These are phyloP conservation scores for Parathielavia hyrcaniae DNA, from an alignment of 495 filamentous ascomycete species.

Conservation along the genomic window DNA sequence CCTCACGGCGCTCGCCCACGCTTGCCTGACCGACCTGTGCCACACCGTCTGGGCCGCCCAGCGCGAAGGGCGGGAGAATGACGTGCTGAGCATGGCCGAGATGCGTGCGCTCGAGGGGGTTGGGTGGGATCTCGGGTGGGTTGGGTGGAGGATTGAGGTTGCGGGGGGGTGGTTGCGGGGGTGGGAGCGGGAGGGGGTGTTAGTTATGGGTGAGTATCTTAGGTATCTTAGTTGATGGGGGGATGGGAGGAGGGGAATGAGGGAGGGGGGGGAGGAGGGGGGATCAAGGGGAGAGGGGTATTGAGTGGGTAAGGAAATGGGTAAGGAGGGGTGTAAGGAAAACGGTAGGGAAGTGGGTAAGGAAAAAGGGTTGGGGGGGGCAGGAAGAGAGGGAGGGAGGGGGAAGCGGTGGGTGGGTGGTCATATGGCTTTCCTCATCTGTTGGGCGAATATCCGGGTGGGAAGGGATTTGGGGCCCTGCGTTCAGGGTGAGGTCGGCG, in stretches of 20 bases:
- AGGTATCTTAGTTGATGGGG: too few species aligned
- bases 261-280: not conserved
- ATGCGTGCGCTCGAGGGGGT: slow-evolving; percentile 21
- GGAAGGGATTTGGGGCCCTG: not conserved
- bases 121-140: slow-evolving; percentile 26
- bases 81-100: slow-evolving; percentile 16
- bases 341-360: too few species aligned
- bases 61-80: slow-evolving; percentile 21
- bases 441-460: too few species aligned
- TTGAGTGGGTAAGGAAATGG: too few species aligned
- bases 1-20: slow-evolving; percentile 21
- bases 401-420: not conserved
- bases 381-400: not conserved
- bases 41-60: slow-evolving; percentile 21
- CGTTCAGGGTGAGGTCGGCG: not conserved
- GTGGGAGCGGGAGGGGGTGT: not conserved
- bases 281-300: not conserved
- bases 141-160: not conserved
- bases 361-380: not conserved
- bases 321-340: too few species aligned
- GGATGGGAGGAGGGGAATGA: too few species aligned
- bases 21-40: slow-evolving; percentile 21
- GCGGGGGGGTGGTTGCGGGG: not conserved
- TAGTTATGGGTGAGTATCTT: too few species aligned
- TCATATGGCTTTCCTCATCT: too few species aligned